Evolutionary conservation across 352 stramenopile genomes (phyloP), one percentile per base, ranked within the genome.

Genomic region (Phytophthora quininea): DNA sequence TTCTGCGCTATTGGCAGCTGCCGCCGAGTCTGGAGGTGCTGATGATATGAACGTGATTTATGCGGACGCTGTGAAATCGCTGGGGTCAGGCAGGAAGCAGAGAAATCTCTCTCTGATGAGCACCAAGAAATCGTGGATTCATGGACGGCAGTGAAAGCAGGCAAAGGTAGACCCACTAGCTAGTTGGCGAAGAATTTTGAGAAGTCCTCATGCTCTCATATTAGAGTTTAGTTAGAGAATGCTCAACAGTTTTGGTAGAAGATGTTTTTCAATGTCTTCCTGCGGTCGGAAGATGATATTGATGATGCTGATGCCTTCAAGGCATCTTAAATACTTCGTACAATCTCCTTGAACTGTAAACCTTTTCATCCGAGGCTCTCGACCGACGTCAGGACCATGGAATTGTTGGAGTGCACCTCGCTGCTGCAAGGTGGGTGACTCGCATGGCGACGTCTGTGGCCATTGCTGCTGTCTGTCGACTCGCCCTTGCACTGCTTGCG

Each of bases 11-110:
- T 49, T 90, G 32, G 61, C 82, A 67, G 40, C 68, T 47, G 66
- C 73, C 2, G 70, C 67, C n/a, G 67, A 77, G 33, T 56, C 73
- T 31, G 72, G 62, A 46, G 50, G 27, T 33, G 29, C 77, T 19
- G 69, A 73, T 8, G 74, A 85, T 51, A 52, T 90, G 15, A 62
- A 76, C 58, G 27, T 53, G 46, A 51, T 90, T 30, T 76, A 82
- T 64, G 49, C 72, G 30, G 79, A 77, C 11, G 81, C 75, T 2
- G 48, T 86, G 5, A 67, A 57, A 31, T 31, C 56, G n/a, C 52
- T 74, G 43, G 46, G 38, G 35, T 46, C 52, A 38, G 32, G 29
- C 14, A 67, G 73, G 64, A 76, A 69, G 37, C 60, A 62, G 47
- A 76, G 50, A 33, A 40, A 67, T 40, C 50, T 57, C 29, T 64